Conservation (phyloP, 768 basidiomycete species). For the Cystofilobasidium capitatum region DNA sequence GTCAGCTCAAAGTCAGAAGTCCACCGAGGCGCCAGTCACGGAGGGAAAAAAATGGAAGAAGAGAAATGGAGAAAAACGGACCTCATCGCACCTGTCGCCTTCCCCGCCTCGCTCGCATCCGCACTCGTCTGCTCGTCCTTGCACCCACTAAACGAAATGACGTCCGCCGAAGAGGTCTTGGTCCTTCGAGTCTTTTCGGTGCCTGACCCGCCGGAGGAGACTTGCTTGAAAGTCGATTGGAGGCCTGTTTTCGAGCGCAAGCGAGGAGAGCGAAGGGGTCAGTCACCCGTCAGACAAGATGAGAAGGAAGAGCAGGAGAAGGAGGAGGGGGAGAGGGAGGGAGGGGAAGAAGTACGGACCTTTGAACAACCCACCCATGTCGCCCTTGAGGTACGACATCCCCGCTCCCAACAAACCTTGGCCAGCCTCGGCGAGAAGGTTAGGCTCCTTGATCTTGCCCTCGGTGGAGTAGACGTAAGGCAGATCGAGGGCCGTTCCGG, state of each 20-base stretch:
- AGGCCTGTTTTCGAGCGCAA: background rate
- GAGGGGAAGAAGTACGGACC: constrained; percentile 33
- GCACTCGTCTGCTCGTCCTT: constrained; percentile 32
- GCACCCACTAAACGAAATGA: constrained; percentile 42
- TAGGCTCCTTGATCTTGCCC: constrained; percentile 90
- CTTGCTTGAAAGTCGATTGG: background rate
- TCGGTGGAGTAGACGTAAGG: constrained; percentile 71
- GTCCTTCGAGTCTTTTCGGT: constrained; percentile 33
- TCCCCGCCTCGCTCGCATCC: constrained; percentile 43
- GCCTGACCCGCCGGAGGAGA: background rate
- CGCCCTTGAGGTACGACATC: constrained; percentile 57
- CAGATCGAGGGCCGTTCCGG: constrained; percentile 67
- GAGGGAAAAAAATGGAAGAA: background rate
- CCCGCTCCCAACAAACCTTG: constrained; percentile 73
- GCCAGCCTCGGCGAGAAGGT: constrained; percentile 75
- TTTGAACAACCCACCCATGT: constrained; percentile 66
- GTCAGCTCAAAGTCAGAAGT: no score
- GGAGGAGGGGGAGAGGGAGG: background rate
- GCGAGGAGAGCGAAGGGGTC: background rate
- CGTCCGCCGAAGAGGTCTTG: constrained; percentile 73
- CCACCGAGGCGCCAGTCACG: background rate
- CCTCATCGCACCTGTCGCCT: constrained; percentile 47
- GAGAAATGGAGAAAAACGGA: constrained; percentile 33
- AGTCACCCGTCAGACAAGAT: background rate
- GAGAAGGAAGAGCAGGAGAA: constrained; percentile 3